Percentiles rank a stretch among this genome's conserved stretches.
Evolutionary conservation across 192 early-diverging fungal genomes (phyloP).

Genomic region (Backusella tarrabulga): DNA sequence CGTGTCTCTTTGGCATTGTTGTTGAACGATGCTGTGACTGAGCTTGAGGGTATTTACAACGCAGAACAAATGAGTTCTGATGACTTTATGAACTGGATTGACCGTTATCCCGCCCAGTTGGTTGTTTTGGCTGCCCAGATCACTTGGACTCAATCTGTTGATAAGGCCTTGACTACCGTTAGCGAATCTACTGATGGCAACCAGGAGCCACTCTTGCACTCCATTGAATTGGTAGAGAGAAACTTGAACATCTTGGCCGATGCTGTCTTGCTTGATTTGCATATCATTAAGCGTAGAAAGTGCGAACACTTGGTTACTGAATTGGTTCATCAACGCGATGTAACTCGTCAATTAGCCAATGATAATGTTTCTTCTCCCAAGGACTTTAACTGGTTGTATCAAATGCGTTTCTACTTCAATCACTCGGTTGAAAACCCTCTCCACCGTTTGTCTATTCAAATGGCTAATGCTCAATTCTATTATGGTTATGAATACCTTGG

Average conservation of each 20-base stretch:
- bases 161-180: slow-evolving; percentile 63
- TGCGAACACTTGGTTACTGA: slow-evolving; percentile 99
- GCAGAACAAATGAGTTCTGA: slow-evolving; percentile 50
- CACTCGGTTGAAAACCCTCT: slow-evolving; percentile 61
- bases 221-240: slow-evolving; percentile 61
- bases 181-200: slow-evolving; percentile 36
- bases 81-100: slow-evolving; percentile 80
- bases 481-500: slow-evolving; percentile 99
- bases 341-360: slow-evolving; percentile 67
- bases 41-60: slow-evolving; percentile 63
- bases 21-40: slow-evolving; percentile 68
- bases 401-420: slow-evolving; percentile 89
- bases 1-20: slow-evolving; percentile 77
- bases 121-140: slow-evolving; percentile 89
- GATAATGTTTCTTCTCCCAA: slow-evolving; percentile 50
- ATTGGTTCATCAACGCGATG: slow-evolving; percentile 97
- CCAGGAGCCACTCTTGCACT: slow-evolving; percentile 51
- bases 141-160: slow-evolving; percentile 88
- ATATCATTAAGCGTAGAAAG: slow-evolving; percentile 83
- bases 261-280: slow-evolving; percentile 87
- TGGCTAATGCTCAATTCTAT: slow-evolving; percentile 92
- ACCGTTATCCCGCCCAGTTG: slow-evolving; percentile 89
- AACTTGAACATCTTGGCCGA: slow-evolving; percentile 88
- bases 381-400: slow-evolving; percentile 95
- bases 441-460: slow-evolving; percentile 71